These are phyloP conservation scores for Metschnikowia lachancei DNA, from an alignment of 805 yeast species.

Conservation along the genomic window DNA sequence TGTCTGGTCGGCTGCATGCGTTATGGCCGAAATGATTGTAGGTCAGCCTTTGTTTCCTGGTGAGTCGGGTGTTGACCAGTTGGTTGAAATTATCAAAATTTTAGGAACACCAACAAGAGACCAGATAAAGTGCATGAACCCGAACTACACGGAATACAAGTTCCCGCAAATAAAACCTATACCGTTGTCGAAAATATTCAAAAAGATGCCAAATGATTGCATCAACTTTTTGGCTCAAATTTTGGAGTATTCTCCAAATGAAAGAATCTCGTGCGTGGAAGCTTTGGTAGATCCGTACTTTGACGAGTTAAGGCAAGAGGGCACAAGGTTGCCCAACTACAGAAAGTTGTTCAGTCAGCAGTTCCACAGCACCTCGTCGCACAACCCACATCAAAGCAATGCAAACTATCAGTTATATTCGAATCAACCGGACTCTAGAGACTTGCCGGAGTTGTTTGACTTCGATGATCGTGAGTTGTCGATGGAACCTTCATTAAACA, in stretches of 20 bases:
- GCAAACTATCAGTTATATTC: conserved; percentile 42
- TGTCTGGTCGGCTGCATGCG: conserved; percentile 97
- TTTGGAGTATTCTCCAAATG: conserved; percentile 66
- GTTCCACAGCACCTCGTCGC: conserved; percentile 27
- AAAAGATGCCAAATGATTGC: conserved; percentile 51
- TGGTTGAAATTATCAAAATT: conserved; percentile 93
- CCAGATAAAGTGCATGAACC: conserved; percentile 91
- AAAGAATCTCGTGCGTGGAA: conserved; percentile 57
- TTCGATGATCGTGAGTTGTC: conserved; percentile 52
- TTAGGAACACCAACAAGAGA: conserved; percentile 93
- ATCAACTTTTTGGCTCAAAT: conserved; percentile 55
- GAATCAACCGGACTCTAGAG: conserved; percentile 39
- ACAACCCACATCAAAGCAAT: conserved; percentile 33
- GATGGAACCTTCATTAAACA: conserved; percentile 40
- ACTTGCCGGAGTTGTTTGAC: conserved; percentile 51
- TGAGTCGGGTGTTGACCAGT: conserved; percentile 94
- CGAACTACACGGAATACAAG: conserved; percentile 94
- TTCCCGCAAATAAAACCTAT: conserved; percentile 86
- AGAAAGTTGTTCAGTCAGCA: conserved; percentile 43
- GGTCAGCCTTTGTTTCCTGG: conserved; percentile 99
- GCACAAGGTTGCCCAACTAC: conserved; percentile 42
- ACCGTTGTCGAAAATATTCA: conserved; percentile 66
- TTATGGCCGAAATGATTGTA: conserved; percentile 90
- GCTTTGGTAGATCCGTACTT: conserved; percentile 54
- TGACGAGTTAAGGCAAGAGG: conserved; percentile 46